Conservation (phyloP, 1,139 yeast genomes). For the Blastobotrys niveus region DNA sequence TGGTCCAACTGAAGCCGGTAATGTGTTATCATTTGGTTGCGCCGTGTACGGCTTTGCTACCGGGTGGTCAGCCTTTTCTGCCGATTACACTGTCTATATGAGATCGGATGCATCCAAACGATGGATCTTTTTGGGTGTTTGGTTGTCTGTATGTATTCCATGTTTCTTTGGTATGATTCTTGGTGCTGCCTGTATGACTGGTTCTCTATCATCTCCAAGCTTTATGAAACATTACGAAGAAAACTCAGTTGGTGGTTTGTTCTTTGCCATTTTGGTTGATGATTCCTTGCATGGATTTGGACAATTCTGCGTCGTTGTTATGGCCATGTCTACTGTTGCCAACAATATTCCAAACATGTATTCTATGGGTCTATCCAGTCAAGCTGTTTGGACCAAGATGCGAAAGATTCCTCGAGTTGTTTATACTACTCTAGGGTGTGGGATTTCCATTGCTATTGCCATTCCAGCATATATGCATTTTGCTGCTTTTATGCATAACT, state of each 20-base stretch:
- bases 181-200: constrained; percentile 85
- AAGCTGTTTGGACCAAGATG: constrained; percentile 71
- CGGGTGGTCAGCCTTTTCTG: constrained; percentile 92
- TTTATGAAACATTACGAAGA: constrained; percentile 51
- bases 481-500: constrained; percentile 66
- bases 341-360: constrained; percentile 92
- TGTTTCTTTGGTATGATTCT: constrained; percentile 66
- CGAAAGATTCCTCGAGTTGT: constrained; percentile 68
- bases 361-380: constrained; percentile 80
- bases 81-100: constrained; percentile 90
- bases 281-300: constrained; percentile 85
- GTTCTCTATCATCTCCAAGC: constrained; percentile 38
- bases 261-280: constrained; percentile 68
- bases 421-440: constrained; percentile 77
- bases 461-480: constrained; percentile 81
- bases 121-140: constrained; percentile 59
- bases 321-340: constrained; percentile 79
- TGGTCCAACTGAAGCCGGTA: constrained; percentile 57
- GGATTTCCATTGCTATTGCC: constrained; percentile 72
- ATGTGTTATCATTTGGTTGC: constrained; percentile 78
- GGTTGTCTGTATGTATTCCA: constrained; percentile 61
- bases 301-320: constrained; percentile 75
- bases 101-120: constrained; percentile 51
- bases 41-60: constrained; percentile 84
- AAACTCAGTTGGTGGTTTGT: constrained; percentile 73